These are phyloP conservation scores for Tylopilus sp. DNA, from an alignment of 768 basidiomycete species.

Conservation along the genomic window DNA sequence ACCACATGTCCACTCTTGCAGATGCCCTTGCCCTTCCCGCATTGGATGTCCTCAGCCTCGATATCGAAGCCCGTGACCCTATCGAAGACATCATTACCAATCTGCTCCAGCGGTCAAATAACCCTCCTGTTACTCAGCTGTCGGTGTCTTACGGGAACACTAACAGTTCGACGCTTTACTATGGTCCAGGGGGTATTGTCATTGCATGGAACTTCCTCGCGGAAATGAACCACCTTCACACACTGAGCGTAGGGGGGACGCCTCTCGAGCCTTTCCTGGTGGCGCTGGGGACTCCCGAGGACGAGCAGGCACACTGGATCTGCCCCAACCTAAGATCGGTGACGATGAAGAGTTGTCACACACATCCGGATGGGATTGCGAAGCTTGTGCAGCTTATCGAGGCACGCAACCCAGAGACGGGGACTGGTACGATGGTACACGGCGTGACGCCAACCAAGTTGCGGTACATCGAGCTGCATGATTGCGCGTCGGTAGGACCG, in stretches of 20 bases:
- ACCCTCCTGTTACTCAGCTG: constrained; percentile 55
- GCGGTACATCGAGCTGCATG: constrained; percentile 57
- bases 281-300: constrained; percentile 57
- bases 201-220: constrained; percentile 65
- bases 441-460: constrained; percentile 54
- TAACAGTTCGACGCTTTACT: constrained; percentile 46
- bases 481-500: constrained; percentile 61
- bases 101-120: constrained; percentile 57
- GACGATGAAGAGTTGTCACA: constrained; percentile 61
- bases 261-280: constrained; percentile 61
- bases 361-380: constrained; percentile 59
- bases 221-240: constrained; percentile 55
- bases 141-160: constrained; percentile 56
- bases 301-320: constrained; percentile 55
- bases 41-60: constrained; percentile 57
- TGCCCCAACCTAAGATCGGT: constrained; percentile 62
- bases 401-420: constrained; percentile 57
- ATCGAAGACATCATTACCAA: constrained; percentile 67
- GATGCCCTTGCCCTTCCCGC: constrained; percentile 59
- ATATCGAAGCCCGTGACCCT: constrained; percentile 73
- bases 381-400: constrained; percentile 73
- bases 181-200: constrained; percentile 53
- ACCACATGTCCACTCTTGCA: constrained; percentile 55
- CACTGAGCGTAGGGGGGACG: constrained; percentile 61
- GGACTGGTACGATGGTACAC: constrained; percentile 34